Evolutionary conservation across 2,329 filamentous ascomycete species (phyloP).

Genomic region (Calonectria multiphialidica): DNA sequence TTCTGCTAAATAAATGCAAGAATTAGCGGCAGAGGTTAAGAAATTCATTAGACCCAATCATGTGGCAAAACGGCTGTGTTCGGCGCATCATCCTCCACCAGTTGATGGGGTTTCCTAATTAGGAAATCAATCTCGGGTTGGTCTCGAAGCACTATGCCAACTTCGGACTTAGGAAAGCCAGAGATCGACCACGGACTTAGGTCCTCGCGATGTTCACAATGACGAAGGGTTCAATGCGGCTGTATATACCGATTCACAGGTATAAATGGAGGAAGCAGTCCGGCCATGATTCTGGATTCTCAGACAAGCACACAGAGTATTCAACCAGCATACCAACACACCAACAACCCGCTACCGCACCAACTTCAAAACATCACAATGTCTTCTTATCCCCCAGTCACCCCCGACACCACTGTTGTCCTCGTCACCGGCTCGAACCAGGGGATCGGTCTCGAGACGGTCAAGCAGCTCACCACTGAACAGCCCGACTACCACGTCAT

Average conservation of each 20-base stretch:
- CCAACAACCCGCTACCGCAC: too few relatives aligned
- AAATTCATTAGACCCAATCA: not conserved
- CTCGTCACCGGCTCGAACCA: constrained; percentile 31
- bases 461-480: constrained; percentile 25
- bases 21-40: not conserved
- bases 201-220: not conserved
- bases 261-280: not conserved
- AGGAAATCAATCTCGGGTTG: constrained; percentile 34
- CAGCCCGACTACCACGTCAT: constrained; percentile 27
- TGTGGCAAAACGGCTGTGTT: not conserved
- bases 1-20: not conserved
- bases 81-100: not conserved
- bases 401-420: constrained; percentile 17
- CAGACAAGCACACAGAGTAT: not conserved
- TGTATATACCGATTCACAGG: not conserved
- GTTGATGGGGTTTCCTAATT: constrained; percentile 20
- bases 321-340: not conserved
- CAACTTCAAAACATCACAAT: not conserved
- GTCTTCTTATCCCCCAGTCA: constrained; percentile 23
- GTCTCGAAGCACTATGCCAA: constrained; percentile 25
- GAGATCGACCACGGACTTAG: constrained; percentile 17
- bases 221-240: not conserved
- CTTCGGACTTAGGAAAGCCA: constrained; percentile 30
- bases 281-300: not conserved
- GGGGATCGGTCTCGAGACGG: constrained; percentile 25